phyloP scores from a whole-genome alignment of 768 basidiomycete species.

The Rhodosporidiobolus sp. region DNA sequence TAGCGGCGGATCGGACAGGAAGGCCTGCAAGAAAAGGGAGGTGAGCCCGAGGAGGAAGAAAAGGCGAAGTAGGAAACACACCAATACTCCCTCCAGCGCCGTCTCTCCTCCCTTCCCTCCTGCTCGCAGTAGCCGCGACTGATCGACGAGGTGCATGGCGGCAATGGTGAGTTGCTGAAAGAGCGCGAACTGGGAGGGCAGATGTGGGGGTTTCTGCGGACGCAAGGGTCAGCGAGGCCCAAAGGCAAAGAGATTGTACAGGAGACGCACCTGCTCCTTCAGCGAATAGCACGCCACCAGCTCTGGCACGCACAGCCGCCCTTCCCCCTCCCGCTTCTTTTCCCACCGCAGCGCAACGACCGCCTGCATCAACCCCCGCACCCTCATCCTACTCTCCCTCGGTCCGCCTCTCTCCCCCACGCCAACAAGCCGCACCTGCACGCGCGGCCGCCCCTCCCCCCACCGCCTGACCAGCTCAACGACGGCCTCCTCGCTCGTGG shows the following conservation, averaged over 20 bases:
- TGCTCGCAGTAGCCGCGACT: not conserved
- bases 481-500: slow-evolving; percentile 4
- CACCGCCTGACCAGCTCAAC: not conserved
- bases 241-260: too few species aligned
- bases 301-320: too few species aligned
- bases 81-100: slow-evolving; percentile 20
- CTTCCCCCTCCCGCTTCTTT: too few species aligned
- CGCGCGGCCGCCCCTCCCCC: not conserved
- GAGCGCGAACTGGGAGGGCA: slow-evolving; percentile 17
- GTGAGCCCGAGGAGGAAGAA: not conserved
- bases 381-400: not conserved
- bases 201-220: slow-evolving; percentile 11
- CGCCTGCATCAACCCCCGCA: not conserved
- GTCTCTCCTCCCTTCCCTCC: not conserved
- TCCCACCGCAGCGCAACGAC: not conserved
- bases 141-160: slow-evolving; percentile 7
- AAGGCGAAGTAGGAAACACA: not conserved
- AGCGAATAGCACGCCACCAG: too few species aligned
- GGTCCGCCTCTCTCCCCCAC: not conserved
- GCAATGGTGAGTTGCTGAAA: slow-evolving; percentile 25
- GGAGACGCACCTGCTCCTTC: not conserved
- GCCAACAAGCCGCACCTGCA: not conserved
- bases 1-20: slow-evolving; percentile 17
- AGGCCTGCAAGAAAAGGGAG: not conserved
- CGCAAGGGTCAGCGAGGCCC: not conserved